phyloP scores from a whole-genome alignment of 2,329 filamentous ascomycete genomes.

The Trichoderma sp. region DNA sequence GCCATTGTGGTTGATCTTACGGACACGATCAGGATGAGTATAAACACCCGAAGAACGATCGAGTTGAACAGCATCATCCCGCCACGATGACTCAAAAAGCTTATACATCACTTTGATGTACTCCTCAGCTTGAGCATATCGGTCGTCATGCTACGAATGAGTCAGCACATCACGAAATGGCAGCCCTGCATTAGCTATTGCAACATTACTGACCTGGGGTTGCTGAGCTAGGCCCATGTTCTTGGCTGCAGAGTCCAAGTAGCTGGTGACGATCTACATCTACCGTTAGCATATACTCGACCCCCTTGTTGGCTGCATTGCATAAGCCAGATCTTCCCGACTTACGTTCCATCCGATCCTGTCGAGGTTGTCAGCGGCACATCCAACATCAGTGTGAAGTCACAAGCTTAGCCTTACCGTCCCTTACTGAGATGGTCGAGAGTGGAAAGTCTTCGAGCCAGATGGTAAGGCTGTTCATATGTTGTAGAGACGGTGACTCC shows the following conservation, averaged over 20 bases:
- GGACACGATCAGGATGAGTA: conserved; percentile 49
- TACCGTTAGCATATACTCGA: conserved; percentile 28
- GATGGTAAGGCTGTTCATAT: conserved; percentile 68
- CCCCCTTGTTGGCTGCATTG: not conserved
- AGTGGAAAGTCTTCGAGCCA: conserved; percentile 64
- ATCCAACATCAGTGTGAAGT: not conserved
- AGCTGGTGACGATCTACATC: conserved; percentile 63
- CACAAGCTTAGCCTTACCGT: conserved; percentile 36
- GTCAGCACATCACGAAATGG: not conserved
- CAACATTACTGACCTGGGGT: conserved; percentile 27
- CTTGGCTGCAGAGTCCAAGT: conserved; percentile 65
- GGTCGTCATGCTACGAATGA: conserved; percentile 55
- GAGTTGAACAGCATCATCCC: conserved; percentile 62
- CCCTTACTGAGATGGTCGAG: conserved; percentile 67
- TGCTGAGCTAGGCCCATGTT: conserved; percentile 62
- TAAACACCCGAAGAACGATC: conserved; percentile 60
- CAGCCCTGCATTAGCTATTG: not conserved
- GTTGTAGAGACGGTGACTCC: conserved; percentile 69
- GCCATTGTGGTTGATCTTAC: conserved; percentile 64
- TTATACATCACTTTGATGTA: conserved; percentile 66
- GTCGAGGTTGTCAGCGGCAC: not conserved
- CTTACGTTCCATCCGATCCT: conserved; percentile 57
- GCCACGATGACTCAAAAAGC: conserved; percentile 65
- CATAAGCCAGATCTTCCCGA: not conserved
- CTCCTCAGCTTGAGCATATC: conserved; percentile 63